Conservation (phyloP, 352 stramenopile genomes). For the Halophytophthora polymorphica region DNA sequence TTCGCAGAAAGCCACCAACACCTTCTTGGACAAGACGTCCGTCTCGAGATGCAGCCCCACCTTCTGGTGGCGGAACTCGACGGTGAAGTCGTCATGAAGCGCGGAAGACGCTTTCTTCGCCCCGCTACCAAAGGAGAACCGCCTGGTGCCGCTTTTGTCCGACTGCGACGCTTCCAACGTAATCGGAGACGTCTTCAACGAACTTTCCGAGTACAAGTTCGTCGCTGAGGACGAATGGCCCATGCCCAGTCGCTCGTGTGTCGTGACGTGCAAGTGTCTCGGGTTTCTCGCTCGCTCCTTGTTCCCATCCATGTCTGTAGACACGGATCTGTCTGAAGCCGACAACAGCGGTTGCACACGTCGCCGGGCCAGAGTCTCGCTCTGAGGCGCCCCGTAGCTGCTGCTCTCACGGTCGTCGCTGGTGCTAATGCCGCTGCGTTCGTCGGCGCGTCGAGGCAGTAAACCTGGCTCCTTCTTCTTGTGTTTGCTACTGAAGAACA, state of each 20-base stretch:
- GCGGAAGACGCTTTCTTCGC: neutral
- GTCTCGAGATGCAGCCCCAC: slow-evolving; percentile 71
- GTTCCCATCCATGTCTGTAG: slow-evolving; percentile 8
- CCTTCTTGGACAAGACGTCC: slow-evolving; percentile 53
- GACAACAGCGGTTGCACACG: slow-evolving; percentile 5
- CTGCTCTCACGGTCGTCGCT: slow-evolving; percentile 11
- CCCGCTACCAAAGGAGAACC: neutral
- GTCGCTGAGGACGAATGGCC: too few species aligned
- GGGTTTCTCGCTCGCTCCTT: neutral
- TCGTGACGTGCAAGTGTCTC: too few species aligned
- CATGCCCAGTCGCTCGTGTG: too few species aligned
- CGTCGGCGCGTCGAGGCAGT: slow-evolving; percentile 14
- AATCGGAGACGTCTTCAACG: neutral
- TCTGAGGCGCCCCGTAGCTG: slow-evolving; percentile 13
- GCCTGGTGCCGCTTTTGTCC: neutral
- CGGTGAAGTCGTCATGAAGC: slow-evolving; percentile 44
- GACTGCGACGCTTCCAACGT: neutral
- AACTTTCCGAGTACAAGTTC: too few species aligned
- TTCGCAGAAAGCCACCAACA: slow-evolving; percentile 62
- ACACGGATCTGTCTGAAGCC: slow-evolving; percentile 7
- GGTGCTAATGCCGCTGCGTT: slow-evolving; percentile 17
- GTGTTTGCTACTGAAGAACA: slow-evolving; percentile 19
- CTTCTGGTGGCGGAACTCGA: slow-evolving; percentile 59
- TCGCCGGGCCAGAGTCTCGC: slow-evolving; percentile 13
- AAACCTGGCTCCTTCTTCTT: slow-evolving; percentile 17